Evolutionary conservation across 75 land plant genomes (phyloP).

Genomic region (Picea sitchensis): DNA sequence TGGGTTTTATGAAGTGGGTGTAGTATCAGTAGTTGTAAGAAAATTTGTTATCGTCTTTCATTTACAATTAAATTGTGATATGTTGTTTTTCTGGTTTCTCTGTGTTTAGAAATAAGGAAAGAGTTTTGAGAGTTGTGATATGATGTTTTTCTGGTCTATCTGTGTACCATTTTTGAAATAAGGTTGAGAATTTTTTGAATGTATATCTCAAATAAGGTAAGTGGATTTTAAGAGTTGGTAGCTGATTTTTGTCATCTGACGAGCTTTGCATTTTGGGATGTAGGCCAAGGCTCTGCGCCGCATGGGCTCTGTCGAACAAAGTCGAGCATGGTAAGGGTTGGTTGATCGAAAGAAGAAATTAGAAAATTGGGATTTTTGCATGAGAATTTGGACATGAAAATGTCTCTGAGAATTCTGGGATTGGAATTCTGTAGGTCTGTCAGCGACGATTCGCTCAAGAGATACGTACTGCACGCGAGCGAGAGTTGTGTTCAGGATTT

Average conservation of each 20-base stretch:
- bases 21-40: no score
- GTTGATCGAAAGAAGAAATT: neutral
- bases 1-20: neutral
- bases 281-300: neutral
- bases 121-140: no score
- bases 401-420: neutral
- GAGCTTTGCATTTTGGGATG: neutral
- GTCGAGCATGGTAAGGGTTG: neutral
- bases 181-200: no score
- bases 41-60: neutral
- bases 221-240: no score
- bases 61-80: no score
- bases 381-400: neutral
- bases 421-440: slow-evolving; percentile 31
- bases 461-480: slow-evolving; percentile 66
- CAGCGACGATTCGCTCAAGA: slow-evolving; percentile 64
- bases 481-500: slow-evolving; percentile 74
- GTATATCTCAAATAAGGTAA: no score
- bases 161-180: no score
- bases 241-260: no score
- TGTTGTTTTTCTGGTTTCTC: no score
- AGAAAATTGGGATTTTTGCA: neutral
- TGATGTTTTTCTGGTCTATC: no score
- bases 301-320: neutral
- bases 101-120: no score